Percentiles rank a stretch among this genome's conserved stretches.
Evolutionary conservation across 352 stramenopile genomes (phyloP).

Genomic region (Bremia lactucae): DNA sequence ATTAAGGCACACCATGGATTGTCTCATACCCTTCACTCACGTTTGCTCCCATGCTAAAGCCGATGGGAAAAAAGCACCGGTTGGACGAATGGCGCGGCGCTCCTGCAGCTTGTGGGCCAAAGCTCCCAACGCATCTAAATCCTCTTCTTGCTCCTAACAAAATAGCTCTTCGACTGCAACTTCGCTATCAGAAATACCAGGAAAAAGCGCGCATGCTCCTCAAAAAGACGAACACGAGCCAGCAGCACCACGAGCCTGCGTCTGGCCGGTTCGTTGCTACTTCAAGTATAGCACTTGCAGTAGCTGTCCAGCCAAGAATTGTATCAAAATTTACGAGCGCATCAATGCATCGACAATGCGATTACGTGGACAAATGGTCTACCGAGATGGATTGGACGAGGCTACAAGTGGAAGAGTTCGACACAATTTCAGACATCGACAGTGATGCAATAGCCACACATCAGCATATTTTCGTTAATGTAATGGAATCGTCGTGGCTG

Average conservation of each 20-base stretch:
- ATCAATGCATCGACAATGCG: slow-evolving; percentile 1
- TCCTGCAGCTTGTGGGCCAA: slow-evolving; percentile 12
- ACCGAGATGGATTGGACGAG: slow-evolving; percentile 9
- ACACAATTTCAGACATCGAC: neutral
- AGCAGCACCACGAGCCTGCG: slow-evolving; percentile 18
- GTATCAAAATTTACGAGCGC: slow-evolving; percentile 5
- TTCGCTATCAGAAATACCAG: slow-evolving; percentile 69
- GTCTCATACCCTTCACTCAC: too few species aligned
- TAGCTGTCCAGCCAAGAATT: slow-evolving; percentile 25
- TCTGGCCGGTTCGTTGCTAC: slow-evolving; percentile 25
- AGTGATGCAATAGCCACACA: neutral
- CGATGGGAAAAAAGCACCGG: slow-evolving; percentile 33
- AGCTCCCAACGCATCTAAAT: slow-evolving; percentile 14
- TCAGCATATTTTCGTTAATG: slow-evolving; percentile 47
- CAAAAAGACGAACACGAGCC: slow-evolving; percentile 36
- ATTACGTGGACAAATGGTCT: slow-evolving; percentile 11
- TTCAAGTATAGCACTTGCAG: slow-evolving; percentile 51
- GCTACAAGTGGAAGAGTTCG: neutral
- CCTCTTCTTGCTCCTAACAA: slow-evolving; percentile 32
- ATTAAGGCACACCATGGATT: too few species aligned
- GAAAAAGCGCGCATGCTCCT: slow-evolving; percentile 49
- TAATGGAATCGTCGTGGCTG: slow-evolving; percentile 67
- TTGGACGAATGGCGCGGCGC: slow-evolving; percentile 19
- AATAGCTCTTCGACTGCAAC: slow-evolving; percentile 50
- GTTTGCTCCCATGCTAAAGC: slow-evolving; percentile 25